phyloP scores from a whole-genome alignment of 148 eudicot species.

The Arctostaphylos glauca region DNA sequence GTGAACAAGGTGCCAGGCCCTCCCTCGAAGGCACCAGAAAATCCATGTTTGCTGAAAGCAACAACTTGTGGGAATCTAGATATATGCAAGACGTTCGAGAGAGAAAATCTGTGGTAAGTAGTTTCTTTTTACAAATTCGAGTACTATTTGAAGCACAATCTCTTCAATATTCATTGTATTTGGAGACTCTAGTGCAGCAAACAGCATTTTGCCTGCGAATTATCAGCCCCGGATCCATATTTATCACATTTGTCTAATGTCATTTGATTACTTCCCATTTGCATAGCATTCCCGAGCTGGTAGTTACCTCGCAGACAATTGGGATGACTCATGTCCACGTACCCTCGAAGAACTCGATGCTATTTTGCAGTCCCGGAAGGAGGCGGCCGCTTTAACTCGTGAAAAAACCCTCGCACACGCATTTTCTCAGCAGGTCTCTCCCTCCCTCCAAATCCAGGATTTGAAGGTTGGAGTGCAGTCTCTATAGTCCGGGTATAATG shows the following conservation, averaged over 20 bases:
- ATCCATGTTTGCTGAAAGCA: slow-evolving; percentile 74
- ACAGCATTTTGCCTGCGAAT: too few species aligned
- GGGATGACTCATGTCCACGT: slow-evolving; percentile 38
- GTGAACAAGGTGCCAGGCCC: slow-evolving; percentile 47
- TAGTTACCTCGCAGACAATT: slow-evolving; percentile 36
- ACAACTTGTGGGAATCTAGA: slow-evolving; percentile 57
- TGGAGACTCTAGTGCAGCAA: too few species aligned
- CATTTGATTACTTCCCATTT: neutral
- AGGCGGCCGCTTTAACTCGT: slow-evolving; percentile 50
- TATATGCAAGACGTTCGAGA: slow-evolving; percentile 50
- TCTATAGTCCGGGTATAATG: too few species aligned
- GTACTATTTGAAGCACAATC: neutral
- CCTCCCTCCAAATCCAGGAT: neutral
- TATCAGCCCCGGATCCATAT: neutral
- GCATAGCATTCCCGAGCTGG: slow-evolving; percentile 49
- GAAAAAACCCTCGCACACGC: slow-evolving; percentile 47
- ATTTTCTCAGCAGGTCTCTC: slow-evolving; percentile 60
- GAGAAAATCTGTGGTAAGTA: slow-evolving; percentile 57
- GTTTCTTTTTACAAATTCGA: neutral
- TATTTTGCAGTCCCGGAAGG: slow-evolving; percentile 49
- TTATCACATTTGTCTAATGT: neutral
- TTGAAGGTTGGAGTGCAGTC: too few species aligned
- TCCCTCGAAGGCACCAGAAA: slow-evolving; percentile 58
- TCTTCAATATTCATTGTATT: neutral
- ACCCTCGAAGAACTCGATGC: slow-evolving; percentile 66